phyloP scores from a whole-genome alignment of 345 rosid species.

The Punica granatum region DNA sequence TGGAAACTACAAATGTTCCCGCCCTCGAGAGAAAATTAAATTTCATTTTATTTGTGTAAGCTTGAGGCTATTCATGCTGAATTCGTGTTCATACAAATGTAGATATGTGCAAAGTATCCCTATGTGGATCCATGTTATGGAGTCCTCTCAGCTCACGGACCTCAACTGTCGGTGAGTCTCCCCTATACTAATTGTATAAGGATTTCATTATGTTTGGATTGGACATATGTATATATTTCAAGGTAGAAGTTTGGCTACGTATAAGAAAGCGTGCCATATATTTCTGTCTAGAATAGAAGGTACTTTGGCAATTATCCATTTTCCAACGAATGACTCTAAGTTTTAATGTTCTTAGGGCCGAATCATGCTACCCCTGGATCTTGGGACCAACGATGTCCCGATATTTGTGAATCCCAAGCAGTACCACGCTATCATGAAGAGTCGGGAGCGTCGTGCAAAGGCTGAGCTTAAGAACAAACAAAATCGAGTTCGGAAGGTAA shows the following conservation, averaged over 20 bases:
- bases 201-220: background rate
- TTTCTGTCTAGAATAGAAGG: background rate
- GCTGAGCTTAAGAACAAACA: constrained; percentile 57
- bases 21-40: too few species aligned
- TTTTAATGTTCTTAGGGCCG: constrained; percentile 43
- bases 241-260: background rate
- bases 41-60: too few species aligned
- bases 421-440: constrained; percentile 89
- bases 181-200: constrained; percentile 4
- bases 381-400: constrained; percentile 67
- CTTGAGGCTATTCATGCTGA: background rate
- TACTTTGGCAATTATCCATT: background rate
- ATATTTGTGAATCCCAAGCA: constrained; percentile 94
- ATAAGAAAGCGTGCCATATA: background rate
- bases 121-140: constrained; percentile 64
- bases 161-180: constrained; percentile 47
- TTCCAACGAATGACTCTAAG: background rate
- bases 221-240: background rate
- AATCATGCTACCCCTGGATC: constrained; percentile 71
- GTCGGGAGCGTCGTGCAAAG: constrained; percentile 82
- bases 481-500: constrained; percentile 59
- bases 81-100: constrained; percentile 6
- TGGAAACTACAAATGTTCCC: background rate
- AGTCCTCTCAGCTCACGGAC: constrained; percentile 59
- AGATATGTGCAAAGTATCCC: constrained; percentile 64